Evolutionary conservation across 192 early-diverging fungal species (phyloP).

Genomic region (Pilaira anomala): DNA sequence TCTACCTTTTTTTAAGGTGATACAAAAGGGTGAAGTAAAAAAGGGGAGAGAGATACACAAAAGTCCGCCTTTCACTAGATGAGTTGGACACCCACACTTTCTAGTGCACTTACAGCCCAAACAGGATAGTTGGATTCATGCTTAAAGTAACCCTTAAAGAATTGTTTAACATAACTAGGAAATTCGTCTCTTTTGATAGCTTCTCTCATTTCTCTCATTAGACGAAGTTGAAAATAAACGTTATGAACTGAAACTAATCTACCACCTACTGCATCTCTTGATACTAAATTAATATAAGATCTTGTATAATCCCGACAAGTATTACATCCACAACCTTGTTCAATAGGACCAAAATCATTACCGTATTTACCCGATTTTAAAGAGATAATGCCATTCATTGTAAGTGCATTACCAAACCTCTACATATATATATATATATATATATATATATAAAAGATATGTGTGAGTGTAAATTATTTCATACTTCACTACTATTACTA

Average conservation of each 20-base stretch:
- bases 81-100: constrained; percentile 64
- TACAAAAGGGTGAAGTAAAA: not conserved
- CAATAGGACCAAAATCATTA: constrained; percentile 70
- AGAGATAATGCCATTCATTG: constrained; percentile 63
- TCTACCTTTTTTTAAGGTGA: constrained; percentile 27
- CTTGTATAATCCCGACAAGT: constrained; percentile 74
- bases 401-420: constrained; percentile 84
- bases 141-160: constrained; percentile 64
- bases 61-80: no score
- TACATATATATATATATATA: constrained; percentile 4
- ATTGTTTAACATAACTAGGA: constrained; percentile 66
- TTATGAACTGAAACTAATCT: constrained; percentile 83
- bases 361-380: constrained; percentile 61
- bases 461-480: no score
- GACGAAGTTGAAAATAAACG: constrained; percentile 77
- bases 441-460: not conserved
- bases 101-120: constrained; percentile 75
- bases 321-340: constrained; percentile 70
- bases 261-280: constrained; percentile 75
- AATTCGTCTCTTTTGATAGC: constrained; percentile 67
- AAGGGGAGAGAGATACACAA: not conserved
- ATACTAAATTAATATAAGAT: constrained; percentile 61
- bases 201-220: constrained; percentile 76
- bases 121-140: constrained; percentile 58
- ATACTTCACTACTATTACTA: no score